Percentiles rank a stretch among this genome's conserved stretches.
Evolutionary conservation across 75 land plant species (phyloP).

Genomic region (Pinus tabuliformis): DNA sequence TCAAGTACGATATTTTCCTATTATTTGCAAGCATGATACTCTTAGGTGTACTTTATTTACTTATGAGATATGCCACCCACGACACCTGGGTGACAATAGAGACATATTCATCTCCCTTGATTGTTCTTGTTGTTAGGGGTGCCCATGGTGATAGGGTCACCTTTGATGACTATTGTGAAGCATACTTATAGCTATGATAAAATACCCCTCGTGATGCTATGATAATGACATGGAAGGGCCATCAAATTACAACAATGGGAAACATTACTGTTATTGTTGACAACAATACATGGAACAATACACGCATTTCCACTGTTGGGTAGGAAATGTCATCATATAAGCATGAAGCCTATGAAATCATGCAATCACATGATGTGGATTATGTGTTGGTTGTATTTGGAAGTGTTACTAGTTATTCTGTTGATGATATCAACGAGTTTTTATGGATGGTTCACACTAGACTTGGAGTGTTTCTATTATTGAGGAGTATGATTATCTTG

Average conservation of each 20-base stretch:
- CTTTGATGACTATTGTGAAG: conserved; percentile 99
- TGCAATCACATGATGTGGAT: conserved; percentile 88
- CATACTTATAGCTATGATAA: conserved; percentile 95
- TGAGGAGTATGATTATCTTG: conserved; percentile 96
- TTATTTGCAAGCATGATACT: conserved; percentile 49
- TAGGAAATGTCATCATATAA: conserved; percentile 99
- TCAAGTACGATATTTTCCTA: too few relatives aligned
- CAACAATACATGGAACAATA: conserved; percentile 99
- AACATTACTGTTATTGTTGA: conserved; percentile 99
- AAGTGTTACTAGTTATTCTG: conserved; percentile 96
- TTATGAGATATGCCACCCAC: conserved; percentile 81
- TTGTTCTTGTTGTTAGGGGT: conserved; percentile 96
- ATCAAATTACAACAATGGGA: conserved; percentile 72
- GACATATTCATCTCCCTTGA: conserved; percentile 99
- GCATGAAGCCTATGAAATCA: conserved; percentile 97
- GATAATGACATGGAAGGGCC: too few relatives aligned
- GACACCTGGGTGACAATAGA: conserved; percentile 99
- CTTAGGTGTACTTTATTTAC: conserved; percentile 79
- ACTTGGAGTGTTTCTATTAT: conserved; percentile 98
- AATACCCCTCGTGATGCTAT: conserved; percentile 93
- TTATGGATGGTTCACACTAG: conserved; percentile 99
- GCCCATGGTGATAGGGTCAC: conserved; percentile 93
- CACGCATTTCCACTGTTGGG: conserved; percentile 99
- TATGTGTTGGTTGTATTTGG: conserved; percentile 99
- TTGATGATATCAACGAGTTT: conserved; percentile 99